A percentile compares a stretch with the other conserved stretches of the same genome.
These are phyloP conservation scores for Candolleomyces efflorescens DNA, from an alignment of 768 basidiomycete genomes.

Conservation along the genomic window DNA sequence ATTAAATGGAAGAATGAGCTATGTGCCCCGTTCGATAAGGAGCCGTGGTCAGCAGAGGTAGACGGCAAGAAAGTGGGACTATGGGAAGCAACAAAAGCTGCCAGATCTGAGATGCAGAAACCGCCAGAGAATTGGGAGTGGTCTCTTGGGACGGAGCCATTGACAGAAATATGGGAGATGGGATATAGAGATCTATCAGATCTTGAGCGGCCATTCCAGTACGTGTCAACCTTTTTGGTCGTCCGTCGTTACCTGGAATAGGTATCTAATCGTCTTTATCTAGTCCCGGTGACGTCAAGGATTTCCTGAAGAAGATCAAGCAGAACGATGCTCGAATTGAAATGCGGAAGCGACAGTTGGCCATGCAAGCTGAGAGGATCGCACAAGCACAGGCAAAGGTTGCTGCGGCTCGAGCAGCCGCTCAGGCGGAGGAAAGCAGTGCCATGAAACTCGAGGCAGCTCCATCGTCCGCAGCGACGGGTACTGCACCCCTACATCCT, in stretches of 20 bases:
- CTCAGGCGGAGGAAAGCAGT: constrained; percentile 12
- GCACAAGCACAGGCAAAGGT: constrained; percentile 24
- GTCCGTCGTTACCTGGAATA: neutral
- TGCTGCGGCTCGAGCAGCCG: constrained; percentile 11
- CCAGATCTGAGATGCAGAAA: constrained; percentile 51
- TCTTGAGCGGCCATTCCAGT: constrained; percentile 67
- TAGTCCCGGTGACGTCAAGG: constrained; percentile 71
- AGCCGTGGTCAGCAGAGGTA: constrained; percentile 51
- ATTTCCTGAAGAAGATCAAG: constrained; percentile 69
- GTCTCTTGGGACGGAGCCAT: constrained; percentile 59
- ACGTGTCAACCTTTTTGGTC: constrained; percentile 18
- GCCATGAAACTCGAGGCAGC: constrained; percentile 13
- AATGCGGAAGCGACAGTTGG: constrained; percentile 39
- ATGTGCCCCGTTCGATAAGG: constrained; percentile 76
- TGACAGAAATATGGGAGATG: constrained; percentile 84
- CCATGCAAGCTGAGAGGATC: constrained; percentile 24
- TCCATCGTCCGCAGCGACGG: constrained; percentile 23
- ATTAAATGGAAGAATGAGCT: constrained; percentile 85
- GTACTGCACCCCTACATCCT: constrained; percentile 53
- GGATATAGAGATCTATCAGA: constrained; percentile 65
- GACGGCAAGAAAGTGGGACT: constrained; percentile 49
- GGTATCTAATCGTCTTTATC: constrained; percentile 5
- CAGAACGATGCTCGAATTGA: constrained; percentile 62
- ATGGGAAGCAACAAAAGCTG: constrained; percentile 54
- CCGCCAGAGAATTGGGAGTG: constrained; percentile 61